These are phyloP conservation scores for Coprinellus aureogranulatus DNA, from an alignment of 768 basidiomycete genomes.

Conservation along the genomic window DNA sequence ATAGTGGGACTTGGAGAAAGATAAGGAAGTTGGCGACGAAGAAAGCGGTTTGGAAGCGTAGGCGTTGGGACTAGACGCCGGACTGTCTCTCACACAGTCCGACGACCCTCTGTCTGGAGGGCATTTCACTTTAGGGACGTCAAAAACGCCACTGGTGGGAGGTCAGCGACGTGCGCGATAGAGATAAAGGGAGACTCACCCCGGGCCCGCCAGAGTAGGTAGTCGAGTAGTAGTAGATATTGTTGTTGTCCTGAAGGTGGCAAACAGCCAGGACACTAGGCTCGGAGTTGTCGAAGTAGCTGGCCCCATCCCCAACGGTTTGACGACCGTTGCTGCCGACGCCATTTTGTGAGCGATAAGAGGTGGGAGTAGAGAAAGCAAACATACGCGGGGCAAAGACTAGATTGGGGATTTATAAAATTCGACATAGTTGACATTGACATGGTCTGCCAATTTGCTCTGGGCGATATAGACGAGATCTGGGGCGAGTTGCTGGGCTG, in stretches of 20 bases:
- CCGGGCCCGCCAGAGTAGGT: conserved; percentile 92
- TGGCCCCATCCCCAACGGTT: conserved; percentile 97
- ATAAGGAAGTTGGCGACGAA: conserved; percentile 28
- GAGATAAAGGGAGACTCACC: conserved; percentile 46
- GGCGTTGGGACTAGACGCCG: conserved; percentile 61
- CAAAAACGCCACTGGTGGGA: conserved; percentile 86
- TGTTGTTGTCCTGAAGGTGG: conserved; percentile 74
- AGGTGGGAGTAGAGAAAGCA: background rate
- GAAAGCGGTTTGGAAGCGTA: conserved; percentile 44
- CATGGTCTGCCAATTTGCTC: conserved; percentile 83
- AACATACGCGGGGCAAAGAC: conserved; percentile 90
- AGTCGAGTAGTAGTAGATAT: conserved; percentile 90
- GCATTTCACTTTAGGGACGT: conserved; percentile 88
- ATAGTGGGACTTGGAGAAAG: conserved; percentile 20
- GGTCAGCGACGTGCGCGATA: conserved; percentile 1
- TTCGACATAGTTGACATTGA: conserved; percentile 71
- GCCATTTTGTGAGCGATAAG: conserved; percentile 16
- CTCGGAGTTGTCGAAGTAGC: conserved; percentile 64
- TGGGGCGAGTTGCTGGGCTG: background rate
- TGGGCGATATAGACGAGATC: background rate
- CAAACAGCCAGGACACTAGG: conserved; percentile 83
- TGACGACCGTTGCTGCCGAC: conserved; percentile 84
- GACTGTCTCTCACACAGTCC: conserved; percentile 92
- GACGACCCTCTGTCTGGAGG: conserved; percentile 95
- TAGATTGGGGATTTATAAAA: conserved; percentile 77